Percentiles rank a stretch among this genome's conserved stretches.
phyloP scores from a whole-genome alignment of 2,329 filamentous ascomycete species.

The Penicillium sp. region DNA sequence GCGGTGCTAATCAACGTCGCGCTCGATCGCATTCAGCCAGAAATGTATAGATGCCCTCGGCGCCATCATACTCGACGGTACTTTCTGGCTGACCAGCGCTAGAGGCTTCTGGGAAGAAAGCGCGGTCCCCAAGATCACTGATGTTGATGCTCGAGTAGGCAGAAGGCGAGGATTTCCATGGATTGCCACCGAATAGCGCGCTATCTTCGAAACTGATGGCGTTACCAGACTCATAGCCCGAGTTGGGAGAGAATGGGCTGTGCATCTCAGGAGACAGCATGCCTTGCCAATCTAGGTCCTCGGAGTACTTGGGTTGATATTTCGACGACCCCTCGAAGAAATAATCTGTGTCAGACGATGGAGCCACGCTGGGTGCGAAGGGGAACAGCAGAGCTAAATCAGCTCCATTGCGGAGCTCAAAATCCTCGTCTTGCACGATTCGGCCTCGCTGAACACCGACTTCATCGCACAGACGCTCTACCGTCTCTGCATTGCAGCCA shows the following conservation, averaged over 20 bases:
- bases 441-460: constrained; percentile 77
- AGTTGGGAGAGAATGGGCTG: constrained; percentile 24
- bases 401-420: constrained; percentile 64
- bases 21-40: constrained; percentile 61
- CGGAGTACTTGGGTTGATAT: constrained; percentile 28
- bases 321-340: constrained; percentile 42
- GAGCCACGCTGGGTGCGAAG: constrained; percentile 65
- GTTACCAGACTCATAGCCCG: constrained; percentile 26
- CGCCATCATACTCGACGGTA: constrained; percentile 57
- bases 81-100: constrained; percentile 35
- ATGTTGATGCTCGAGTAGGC: constrained; percentile 58
- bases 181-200: constrained; percentile 49
- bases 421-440: constrained; percentile 74
- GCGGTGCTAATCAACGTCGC: constrained; percentile 19
- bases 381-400: constrained; percentile 79
- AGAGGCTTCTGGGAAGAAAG: constrained; percentile 40
- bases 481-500: constrained; percentile 78
- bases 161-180: constrained; percentile 54
- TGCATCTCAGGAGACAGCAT: constrained; percentile 52
- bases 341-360: constrained; percentile 45
- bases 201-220: constrained; percentile 42
- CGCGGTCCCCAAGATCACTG: constrained; percentile 49
- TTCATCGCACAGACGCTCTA: constrained; percentile 81
- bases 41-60: constrained; percentile 65
- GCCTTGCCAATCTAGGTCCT: constrained; percentile 55